Base-by-base conservation (phyloP, 176 grass and related monocot species). In the Ananas comosus region DNA sequence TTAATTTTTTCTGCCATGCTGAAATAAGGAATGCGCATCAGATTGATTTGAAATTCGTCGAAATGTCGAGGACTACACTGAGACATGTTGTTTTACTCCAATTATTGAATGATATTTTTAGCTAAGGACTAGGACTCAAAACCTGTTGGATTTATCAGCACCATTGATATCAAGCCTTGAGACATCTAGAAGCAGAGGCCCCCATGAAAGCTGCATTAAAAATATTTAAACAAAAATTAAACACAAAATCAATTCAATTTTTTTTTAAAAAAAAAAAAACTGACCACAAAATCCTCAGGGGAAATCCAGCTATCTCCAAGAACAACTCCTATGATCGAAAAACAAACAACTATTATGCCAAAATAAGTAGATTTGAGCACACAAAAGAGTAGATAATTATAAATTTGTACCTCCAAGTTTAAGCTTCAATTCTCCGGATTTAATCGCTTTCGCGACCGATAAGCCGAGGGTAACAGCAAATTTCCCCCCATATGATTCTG, bases 241-340 rank as follows among this genome's bases (percentile, higher is more conserved):
- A 58, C 2, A 59, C n/a, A 21, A 17, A 6, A 21, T 59, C 13
- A 59, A 59, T 17, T 59, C 54, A 17, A 21, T 59, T 69, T 48
- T 11, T 69, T 23, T 8, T 17, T 12, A 17, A 27, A 27, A 0
- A 27, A 27, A 27, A 27, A 24, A 67, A 66, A 16, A 50, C 83
- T 74, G 50, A 86, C 92, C 72, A 78, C 50, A 58, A 86, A 91
- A 81, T 96, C 92, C 48, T 70, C 88, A 0, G 88, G 83, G 9
- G 92, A 96, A 68, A 91, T 82, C 85, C 88, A 96, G 74, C 88
- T 89, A 66, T 91, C 85, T 0, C 88, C 88, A 14, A 96, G 70
- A 12, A 79, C 88, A 12, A 96, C 85, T 27, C 88, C 91, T 92
- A 71, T 22, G 51, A 4, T 5, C 9, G 33, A 33, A 21, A 59